phyloP scores from a whole-genome alignment of 148 eudicot genomes.

The Arctostaphylos glauca region DNA sequence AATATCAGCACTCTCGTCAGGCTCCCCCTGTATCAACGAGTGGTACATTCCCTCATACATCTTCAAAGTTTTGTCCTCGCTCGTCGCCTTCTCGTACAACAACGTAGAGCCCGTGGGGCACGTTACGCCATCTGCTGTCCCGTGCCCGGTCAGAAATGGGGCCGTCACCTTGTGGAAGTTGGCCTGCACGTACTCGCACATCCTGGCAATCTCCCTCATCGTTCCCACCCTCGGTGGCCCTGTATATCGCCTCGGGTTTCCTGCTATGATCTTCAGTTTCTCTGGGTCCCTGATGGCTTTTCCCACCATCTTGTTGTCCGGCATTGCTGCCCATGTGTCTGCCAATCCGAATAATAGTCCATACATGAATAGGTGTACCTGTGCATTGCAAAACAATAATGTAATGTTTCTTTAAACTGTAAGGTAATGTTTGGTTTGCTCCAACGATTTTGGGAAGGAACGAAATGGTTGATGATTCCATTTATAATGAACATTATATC shows the following conservation, averaged over 20 bases:
- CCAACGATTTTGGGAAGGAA: background rate
- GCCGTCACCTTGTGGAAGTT: slow-evolving; percentile 56
- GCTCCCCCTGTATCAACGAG: slow-evolving; percentile 70
- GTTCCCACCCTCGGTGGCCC: slow-evolving; percentile 44
- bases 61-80: slow-evolving; percentile 59
- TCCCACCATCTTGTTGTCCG: slow-evolving; percentile 50
- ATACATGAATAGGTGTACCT: slow-evolving; percentile 32
- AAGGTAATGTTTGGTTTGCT: background rate
- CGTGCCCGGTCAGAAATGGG: slow-evolving; percentile 58
- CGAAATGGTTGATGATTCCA: background rate
- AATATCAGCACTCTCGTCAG: slow-evolving; percentile 53
- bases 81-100: slow-evolving; percentile 64
- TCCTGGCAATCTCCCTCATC: slow-evolving; percentile 39
- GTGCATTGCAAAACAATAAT: background rate
- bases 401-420: background rate
- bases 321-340: slow-evolving; percentile 43
- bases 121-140: slow-evolving; percentile 57
- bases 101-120: slow-evolving; percentile 50
- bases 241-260: slow-evolving; percentile 36
- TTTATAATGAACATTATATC: background rate
- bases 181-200: slow-evolving; percentile 41
- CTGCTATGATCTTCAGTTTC: slow-evolving; percentile 41
- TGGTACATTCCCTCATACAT: slow-evolving; percentile 71
- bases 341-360: slow-evolving; percentile 45
- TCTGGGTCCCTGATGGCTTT: slow-evolving; percentile 43